These are phyloP conservation scores for Microsporum canis DNA, from an alignment of 2,329 filamentous ascomycete species.

Conservation along the genomic window DNA sequence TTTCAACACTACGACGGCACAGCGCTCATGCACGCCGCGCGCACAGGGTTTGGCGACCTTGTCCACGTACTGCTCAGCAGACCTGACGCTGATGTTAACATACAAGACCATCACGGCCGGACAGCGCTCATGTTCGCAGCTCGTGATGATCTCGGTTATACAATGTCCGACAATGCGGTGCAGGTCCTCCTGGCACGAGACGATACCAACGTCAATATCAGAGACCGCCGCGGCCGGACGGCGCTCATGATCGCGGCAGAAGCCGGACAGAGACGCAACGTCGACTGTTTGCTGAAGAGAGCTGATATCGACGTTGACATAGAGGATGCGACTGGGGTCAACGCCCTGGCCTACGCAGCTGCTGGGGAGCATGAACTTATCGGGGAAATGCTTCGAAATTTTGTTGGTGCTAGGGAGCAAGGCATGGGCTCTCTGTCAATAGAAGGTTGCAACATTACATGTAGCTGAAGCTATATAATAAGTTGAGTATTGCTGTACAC, in stretches of 20 bases:
- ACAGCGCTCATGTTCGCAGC: constrained; percentile 1
- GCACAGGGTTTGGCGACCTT: constrained; percentile 24
- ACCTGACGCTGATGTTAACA: not conserved
- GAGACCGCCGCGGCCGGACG: not conserved
- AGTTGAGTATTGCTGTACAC: not conserved
- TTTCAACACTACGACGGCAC: not conserved
- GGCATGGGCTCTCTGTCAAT: not conserved
- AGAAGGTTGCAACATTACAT: not conserved
- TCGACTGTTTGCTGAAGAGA: not conserved
- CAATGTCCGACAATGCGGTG: not conserved
- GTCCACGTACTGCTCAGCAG: constrained; percentile 20
- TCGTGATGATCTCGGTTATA: not conserved
- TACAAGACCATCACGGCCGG: not conserved
- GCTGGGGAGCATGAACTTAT: not conserved
- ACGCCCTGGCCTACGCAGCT: not conserved
- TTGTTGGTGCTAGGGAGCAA: not conserved
- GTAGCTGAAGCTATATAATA: not conserved
- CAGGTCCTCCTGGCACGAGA: not conserved
- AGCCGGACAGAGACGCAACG: not conserved
- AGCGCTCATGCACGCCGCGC: not conserved
- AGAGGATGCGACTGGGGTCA: not conserved
- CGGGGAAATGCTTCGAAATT: not conserved
- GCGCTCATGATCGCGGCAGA: not conserved
- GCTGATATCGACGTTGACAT: not conserved
- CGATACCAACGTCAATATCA: not conserved